Evolutionary conservation across 2,329 filamentous ascomycete species (phyloP), one percentile per base, ranked within the genome.

Genomic region (Stenocarpella maydis): DNA sequence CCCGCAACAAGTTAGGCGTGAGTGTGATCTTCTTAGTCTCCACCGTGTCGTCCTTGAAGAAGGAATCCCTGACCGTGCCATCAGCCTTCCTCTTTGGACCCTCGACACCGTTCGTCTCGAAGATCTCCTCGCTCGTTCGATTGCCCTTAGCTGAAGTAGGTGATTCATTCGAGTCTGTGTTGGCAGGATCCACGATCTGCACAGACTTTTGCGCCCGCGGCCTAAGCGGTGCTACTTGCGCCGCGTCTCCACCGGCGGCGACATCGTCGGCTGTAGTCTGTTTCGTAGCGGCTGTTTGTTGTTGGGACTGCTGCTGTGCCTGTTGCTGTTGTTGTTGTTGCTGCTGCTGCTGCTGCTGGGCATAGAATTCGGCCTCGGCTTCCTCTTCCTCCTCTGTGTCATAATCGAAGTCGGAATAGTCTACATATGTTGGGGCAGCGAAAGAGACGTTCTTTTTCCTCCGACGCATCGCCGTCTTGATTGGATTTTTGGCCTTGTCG

Each of bases 21-120:
- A 99, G 87, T 0, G 95, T 97, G 74, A 99, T 98, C 83, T 98
- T 98, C 80, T 97, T 94, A 3, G 96, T 98, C 80, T 98, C 96
- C 45, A 94, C 92, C 39, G 89, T 94, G 76, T 99, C 95, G 76
- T 98, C 96, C 80, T 94, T 97, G 85, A 98, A 98, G 84, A 98
- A 98, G 1, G 95, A 97, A 80, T 98, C 95, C 72, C 95, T 89
- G 53, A 97, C 87, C 26, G 92, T 95, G 50, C 94, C 94, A 74
- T 97, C 97, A 72, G 91, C 89, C 43, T 93, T 94, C 77, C 91
- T 88, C 77, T 85, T 86, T 1, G 83, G 81, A 1, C 82, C 82
- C 50, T 87, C 83, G 68, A 84, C 82, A 2, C 80, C 75, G 71
- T 85, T 88, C 55, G 79, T 81, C 58, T 89, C 87, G 68, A 91